Evolutionary conservation across 805 yeast genomes (phyloP).

Genomic region (Ascoidea tarda): DNA sequence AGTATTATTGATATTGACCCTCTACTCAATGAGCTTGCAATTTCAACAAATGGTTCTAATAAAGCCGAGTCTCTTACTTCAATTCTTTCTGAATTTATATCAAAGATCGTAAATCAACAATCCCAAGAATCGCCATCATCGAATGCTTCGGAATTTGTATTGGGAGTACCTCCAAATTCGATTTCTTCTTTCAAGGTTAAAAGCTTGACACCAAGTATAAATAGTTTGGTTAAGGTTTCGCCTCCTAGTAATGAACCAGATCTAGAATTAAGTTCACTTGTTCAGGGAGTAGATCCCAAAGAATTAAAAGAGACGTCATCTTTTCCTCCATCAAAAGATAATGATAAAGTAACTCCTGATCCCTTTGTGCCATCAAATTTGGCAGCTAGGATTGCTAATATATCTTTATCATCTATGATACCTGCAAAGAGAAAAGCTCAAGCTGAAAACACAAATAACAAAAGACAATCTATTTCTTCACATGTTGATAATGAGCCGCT

Average conservation of each 20-base stretch:
- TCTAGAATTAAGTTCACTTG: constrained; percentile 3
- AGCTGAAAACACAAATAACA: too few species aligned
- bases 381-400: too few species aligned
- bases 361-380: too few species aligned
- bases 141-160: constrained; percentile 8
- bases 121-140: neutral
- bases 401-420: too few species aligned
- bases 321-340: too few species aligned
- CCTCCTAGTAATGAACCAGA: constrained; percentile 6
- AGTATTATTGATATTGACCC: constrained; percentile 3
- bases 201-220: constrained; percentile 1
- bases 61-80: constrained; percentile 14
- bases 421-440: too few species aligned
- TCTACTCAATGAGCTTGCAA: constrained; percentile 16
- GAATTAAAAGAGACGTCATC: too few species aligned
- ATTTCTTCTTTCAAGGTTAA: constrained; percentile 18
- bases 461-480: too few species aligned
- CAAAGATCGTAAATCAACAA: constrained; percentile 9
- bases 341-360: too few species aligned
- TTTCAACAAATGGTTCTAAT: constrained; percentile 15
- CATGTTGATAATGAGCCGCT: too few species aligned
- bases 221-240: neutral
- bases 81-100: constrained; percentile 15
- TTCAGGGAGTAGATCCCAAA: neutral
- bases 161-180: constrained; percentile 18